These are phyloP conservation scores for Chaetomidium leptoderma DNA, from an alignment of 495 filamentous ascomycete species.

Conservation along the genomic window DNA sequence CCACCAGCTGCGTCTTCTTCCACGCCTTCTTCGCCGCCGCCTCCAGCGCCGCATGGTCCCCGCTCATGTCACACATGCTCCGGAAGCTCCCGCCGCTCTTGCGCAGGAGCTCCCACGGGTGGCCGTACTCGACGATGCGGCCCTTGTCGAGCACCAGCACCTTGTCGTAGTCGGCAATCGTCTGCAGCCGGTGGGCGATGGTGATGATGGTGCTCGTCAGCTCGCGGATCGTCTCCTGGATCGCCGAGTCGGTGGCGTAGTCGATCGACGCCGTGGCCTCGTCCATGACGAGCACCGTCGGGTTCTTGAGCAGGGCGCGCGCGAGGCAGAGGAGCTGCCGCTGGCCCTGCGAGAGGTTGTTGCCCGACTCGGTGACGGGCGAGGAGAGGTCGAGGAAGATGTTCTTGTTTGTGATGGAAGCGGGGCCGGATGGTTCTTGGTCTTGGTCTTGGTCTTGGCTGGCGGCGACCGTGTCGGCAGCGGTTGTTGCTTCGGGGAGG, in stretches of 20 bases:
- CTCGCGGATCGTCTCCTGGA: conserved; percentile 91
- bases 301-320: conserved; percentile 84
- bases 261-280: conserved; percentile 98
- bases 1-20: conserved; percentile 41
- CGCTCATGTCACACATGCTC: conserved; percentile 93
- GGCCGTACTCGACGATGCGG: conserved; percentile 77
- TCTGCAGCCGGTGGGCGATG: conserved; percentile 95
- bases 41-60: conserved; percentile 68
- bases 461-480: conserved; percentile 13
- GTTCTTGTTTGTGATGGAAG: conserved; percentile 75
- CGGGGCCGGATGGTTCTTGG: conserved; percentile 25
- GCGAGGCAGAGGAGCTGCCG: conserved; percentile 93
- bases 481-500: conserved; percentile 19
- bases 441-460: conserved; percentile 14
- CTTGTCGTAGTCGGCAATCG: conserved; percentile 96
- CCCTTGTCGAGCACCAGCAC: conserved; percentile 96
- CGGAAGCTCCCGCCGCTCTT: conserved; percentile 64
- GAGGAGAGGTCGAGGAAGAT: conserved; percentile 85
- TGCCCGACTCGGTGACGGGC: conserved; percentile 83
- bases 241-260: conserved; percentile 91
- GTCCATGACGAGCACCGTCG: conserved; percentile 95
- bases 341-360: conserved; percentile 96
- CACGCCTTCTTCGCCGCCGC: conserved; percentile 69
- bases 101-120: conserved; percentile 74
- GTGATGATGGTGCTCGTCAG: conserved; percentile 91